Percentiles rank a stretch among this genome's conserved stretches.
Evolutionary conservation across 1,284 basidiomycete genomes (phyloP).

Genomic region (Phaffia rhodozyma): DNA sequence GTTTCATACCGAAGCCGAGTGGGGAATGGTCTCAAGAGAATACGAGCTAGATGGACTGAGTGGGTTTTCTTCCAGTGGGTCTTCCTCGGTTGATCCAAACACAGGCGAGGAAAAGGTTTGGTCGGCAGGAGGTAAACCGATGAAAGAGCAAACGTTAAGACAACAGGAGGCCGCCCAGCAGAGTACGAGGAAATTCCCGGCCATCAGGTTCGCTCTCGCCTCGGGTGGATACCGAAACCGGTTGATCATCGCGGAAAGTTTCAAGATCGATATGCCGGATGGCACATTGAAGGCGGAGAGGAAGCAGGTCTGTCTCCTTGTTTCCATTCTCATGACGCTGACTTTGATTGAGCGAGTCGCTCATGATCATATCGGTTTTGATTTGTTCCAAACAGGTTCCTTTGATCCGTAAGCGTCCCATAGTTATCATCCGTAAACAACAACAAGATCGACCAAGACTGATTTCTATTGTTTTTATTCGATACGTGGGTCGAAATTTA

Average conservation of each 20-base stretch:
- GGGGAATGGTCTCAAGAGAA: constrained; percentile 21
- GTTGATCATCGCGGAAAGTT: constrained; percentile 59
- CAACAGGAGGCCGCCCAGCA: constrained; percentile 26
- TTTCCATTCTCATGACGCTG: background rate
- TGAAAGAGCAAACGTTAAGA: constrained; percentile 25
- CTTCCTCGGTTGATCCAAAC: constrained; percentile 15
- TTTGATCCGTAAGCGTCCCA: constrained; percentile 14
- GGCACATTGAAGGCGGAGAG: constrained; percentile 67
- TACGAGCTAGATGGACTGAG: constrained; percentile 18
- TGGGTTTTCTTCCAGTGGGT: background rate
- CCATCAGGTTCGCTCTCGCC: constrained; percentile 64
- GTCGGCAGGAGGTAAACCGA: constrained; percentile 25
- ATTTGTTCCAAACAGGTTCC: background rate
- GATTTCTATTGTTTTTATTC: background rate
- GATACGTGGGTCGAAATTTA: background rate
- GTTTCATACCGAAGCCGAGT: constrained; percentile 39
- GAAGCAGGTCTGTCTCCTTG: constrained; percentile 46
- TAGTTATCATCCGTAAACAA: background rate
- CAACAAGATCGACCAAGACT: background rate
- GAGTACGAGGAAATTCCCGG: constrained; percentile 44
- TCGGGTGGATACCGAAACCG: constrained; percentile 43
- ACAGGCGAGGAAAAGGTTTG: background rate
- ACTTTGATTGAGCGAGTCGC: background rate
- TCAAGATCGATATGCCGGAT: constrained; percentile 72
- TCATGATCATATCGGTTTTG: background rate